Evolutionary conservation across 495 filamentous ascomycete genomes (phyloP), one percentile per base, ranked within the genome.

Genomic region (Pseudotulostoma volvatum): DNA sequence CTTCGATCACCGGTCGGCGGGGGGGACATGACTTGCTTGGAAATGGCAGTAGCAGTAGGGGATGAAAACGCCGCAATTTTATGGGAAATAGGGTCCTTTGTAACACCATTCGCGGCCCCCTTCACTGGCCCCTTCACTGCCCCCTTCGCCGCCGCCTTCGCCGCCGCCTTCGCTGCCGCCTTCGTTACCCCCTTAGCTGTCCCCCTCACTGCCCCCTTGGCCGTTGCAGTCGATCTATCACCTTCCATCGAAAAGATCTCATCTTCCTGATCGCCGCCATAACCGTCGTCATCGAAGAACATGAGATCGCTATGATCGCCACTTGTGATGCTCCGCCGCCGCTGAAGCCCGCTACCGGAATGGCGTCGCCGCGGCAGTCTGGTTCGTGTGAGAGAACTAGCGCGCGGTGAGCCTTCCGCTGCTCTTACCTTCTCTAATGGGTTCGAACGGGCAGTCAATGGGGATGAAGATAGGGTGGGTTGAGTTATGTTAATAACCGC

Each of bases 231-330:
- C 0, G 49, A 48, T 9, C 41, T 41, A 49, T 76, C 68, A 18
- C 73, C 63, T 43, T 84, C 80, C 77, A 85, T 83, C 5, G 70
- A 45, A 48, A 85, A 85, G 4, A 81, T 68, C 14, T 77, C 79
- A 42, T 84, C 74, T 46, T 86, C 85, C 21, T 61, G 64, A 50
- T 88, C 81, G 9, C 74, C 81, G 44, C 80, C 77, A 57, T 93
- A 92, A 4, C 76, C 84, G 31, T 82, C 81, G 39, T 93, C 84
- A 46, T 87, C 83, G 43, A 79, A 86, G 46, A 82, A 92, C 52
- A 88, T 70, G 4, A 93, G 63, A 33, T 80, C 72, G n/a, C 79
- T 72, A 13, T 71, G 64, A 14, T 71, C 62, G n/a, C 57, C 51
- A 9, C 61, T 61, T 18, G 67, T 64, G 8, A 87, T 70, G 41